Evolutionary conservation across 352 stramenopile species (phyloP).

Genomic region (Albugo laibachii): DNA sequence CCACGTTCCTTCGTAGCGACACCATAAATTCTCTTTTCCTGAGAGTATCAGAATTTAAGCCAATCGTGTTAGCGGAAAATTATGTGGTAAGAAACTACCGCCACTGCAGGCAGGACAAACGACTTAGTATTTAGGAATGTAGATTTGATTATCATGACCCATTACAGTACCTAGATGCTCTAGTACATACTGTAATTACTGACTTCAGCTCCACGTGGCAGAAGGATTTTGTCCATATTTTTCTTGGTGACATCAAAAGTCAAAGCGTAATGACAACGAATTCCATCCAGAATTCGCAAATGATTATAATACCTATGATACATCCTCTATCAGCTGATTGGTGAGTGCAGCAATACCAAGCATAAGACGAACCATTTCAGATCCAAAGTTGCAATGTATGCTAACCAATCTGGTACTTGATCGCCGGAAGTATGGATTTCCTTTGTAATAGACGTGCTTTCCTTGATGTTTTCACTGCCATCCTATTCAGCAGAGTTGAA

Average conservation of each 20-base stretch:
- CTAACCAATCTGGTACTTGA: conserved; percentile 30
- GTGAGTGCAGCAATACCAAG: background rate
- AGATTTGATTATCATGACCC: background rate
- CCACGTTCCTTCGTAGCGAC: too few relatives aligned
- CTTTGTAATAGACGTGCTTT: conserved; percentile 37
- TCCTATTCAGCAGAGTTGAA: too few relatives aligned
- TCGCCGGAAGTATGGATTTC: conserved; percentile 13
- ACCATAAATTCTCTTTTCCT: too few relatives aligned
- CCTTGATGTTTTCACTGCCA: conserved; percentile 47
- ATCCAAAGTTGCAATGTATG: conserved; percentile 48
- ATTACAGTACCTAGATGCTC: background rate
- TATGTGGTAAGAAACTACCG: too few relatives aligned
- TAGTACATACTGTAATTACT: conserved; percentile 68
- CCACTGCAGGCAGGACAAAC: too few relatives aligned
- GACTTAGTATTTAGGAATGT: too few relatives aligned
- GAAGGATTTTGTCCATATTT: conserved; percentile 67
- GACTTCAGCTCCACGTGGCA: conserved; percentile 41
- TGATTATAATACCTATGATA: conserved; percentile 35
- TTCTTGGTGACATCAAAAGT: conserved; percentile 47
- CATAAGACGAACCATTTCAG: conserved; percentile 38
- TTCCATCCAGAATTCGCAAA: conserved; percentile 31
- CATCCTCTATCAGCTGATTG: background rate
- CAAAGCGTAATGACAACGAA: conserved; percentile 62
- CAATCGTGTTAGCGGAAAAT: too few relatives aligned
- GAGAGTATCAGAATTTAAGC: too few relatives aligned